Evolutionary conservation across 768 basidiomycete genomes (phyloP), one percentile per base, ranked within the genome.

Genomic region (Leccinum variicolor): DNA sequence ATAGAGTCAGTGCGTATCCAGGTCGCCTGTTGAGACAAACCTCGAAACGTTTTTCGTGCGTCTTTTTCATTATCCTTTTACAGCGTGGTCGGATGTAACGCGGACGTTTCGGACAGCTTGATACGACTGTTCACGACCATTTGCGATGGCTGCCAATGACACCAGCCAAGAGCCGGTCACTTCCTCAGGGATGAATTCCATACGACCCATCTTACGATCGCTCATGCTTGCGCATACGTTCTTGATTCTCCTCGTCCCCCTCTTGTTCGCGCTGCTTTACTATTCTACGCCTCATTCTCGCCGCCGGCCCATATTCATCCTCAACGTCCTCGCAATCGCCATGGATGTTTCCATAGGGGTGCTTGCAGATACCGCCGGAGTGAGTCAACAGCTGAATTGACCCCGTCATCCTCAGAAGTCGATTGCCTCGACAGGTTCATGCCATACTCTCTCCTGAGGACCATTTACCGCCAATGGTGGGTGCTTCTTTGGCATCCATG

Each of bases 191-290:
- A 43, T 19, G 10, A 13, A 43, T 43, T 3, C 6, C 10, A 2
- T 43, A 43, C 41, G 19, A 21, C 41, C 41, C 41, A 4, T 43
- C 19, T 43, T 43, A 43, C 41, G 41, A 43, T 43, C 41, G 41
- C 41, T 73, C 31, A 63, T 75, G 59, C 66, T 74, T 28, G 64
- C 63, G 1, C 69, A 73, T 36, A 66, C 70, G 0, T 71, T 75
- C 53, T 53, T 69, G 31, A 62, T 68, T 3, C 63, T 74, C 13
- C 69, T 72, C 5, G n/a, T 72, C 1, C 66, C 71, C 33, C 72
- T 72, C 57, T 48, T 72, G 9, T 58, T 68, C 9, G 71, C 72
- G 13, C 29, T 72, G 36, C 68, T 72, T 55, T 68, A 70, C 53
- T 72, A 65, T 26, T 73, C 72, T 6, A 71, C 64, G 4, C 57